phyloP scores from a whole-genome alignment of 345 rosid genomes.

The Noccaea bulbosa region DNA sequence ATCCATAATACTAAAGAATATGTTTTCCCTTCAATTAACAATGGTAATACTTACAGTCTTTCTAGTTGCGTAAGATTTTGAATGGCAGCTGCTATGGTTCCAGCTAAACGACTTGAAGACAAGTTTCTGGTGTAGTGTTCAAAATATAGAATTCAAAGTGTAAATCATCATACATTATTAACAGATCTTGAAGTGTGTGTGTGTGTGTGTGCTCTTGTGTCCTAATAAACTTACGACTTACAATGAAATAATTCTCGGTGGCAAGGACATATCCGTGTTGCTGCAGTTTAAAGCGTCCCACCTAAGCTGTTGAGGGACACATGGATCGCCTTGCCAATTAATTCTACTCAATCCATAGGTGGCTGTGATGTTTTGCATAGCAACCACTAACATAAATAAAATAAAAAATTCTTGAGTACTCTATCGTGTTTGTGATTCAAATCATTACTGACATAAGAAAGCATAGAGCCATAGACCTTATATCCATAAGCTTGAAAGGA shows the following conservation, averaged over 20 bases:
- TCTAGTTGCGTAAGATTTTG: slow-evolving; percentile 41
- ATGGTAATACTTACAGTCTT: slow-evolving; percentile 45
- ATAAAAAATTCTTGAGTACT: background rate
- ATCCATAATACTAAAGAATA: too few relatives aligned
- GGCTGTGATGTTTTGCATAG: background rate
- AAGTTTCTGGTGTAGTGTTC: slow-evolving; percentile 35
- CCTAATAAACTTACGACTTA: slow-evolving; percentile 27
- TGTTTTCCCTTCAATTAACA: background rate
- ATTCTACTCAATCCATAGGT: slow-evolving; percentile 38
- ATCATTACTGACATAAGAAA: background rate
- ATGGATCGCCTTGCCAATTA: slow-evolving; percentile 42
- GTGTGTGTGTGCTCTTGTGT: background rate
- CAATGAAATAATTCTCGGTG: slow-evolving; percentile 40
- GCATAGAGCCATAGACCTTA: background rate
- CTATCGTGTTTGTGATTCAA: background rate
- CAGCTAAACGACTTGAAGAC: slow-evolving; percentile 50
- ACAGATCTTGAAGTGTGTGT: background rate
- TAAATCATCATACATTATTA: background rate
- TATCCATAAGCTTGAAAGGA: background rate
- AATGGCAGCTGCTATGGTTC: slow-evolving; percentile 42
- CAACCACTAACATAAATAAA: background rate
- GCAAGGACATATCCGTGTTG: background rate
- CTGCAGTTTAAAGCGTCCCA: slow-evolving; percentile 39
- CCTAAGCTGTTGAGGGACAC: slow-evolving; percentile 13
- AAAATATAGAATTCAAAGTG: background rate